These are phyloP conservation scores for Cephalotrichum gorgonifer DNA, from an alignment of 2,329 filamentous ascomycete genomes.

Conservation along the genomic window DNA sequence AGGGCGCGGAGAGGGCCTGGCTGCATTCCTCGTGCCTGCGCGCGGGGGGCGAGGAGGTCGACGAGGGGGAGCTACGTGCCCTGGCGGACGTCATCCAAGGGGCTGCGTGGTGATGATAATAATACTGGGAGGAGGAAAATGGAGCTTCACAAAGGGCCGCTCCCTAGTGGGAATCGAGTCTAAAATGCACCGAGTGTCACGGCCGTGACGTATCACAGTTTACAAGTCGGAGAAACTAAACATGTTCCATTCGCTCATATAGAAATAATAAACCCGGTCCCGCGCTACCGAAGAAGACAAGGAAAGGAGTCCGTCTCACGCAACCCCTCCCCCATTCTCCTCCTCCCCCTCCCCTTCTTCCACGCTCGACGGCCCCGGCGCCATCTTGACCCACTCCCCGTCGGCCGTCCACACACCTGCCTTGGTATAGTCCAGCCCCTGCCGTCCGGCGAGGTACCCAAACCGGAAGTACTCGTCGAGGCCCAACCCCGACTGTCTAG, in stretches of 20 bases:
- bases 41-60: not conserved
- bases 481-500: conserved; percentile 30
- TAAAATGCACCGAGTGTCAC: too few species aligned
- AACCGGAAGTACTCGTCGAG: conserved; percentile 69
- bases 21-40: conserved; percentile 10
- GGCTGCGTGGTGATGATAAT: not conserved
- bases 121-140: too few species aligned
- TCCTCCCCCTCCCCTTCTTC: conserved; percentile 13
- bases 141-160: too few species aligned
- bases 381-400: conserved; percentile 57
- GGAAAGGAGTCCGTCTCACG: not conserved
- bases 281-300: not conserved
- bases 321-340: conserved; percentile 5
- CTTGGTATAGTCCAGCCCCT: conserved; percentile 61
- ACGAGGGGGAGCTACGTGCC: not conserved
- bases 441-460: conserved; percentile 58
- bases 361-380: conserved; percentile 45
- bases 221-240: not conserved
- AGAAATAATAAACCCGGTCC: not conserved
- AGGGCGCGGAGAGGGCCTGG: conserved; percentile 3
- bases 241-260: not conserved
- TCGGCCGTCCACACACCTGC: conserved; percentile 59
- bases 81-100: not conserved
- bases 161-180: too few species aligned
- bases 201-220: too few species aligned